Evolutionary conservation across 2,329 filamentous ascomycete species (phyloP).

Genomic region (Fusarium xylarioides): DNA sequence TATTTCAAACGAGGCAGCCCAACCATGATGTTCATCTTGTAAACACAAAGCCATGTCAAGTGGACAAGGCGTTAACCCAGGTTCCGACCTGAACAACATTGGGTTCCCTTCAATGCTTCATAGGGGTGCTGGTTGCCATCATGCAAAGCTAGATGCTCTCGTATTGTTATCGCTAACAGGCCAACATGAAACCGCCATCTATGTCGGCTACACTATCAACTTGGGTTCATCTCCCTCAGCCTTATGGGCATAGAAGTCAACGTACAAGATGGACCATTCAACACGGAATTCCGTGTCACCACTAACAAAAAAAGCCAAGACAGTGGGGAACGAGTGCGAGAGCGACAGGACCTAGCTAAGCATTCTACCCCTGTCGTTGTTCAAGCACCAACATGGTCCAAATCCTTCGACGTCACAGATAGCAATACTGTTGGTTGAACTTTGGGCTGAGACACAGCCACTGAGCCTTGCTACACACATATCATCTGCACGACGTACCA

Average conservation of each 20-base stretch:
- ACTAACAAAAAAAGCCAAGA: neutral
- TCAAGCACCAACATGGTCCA: neutral
- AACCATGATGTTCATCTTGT: neutral
- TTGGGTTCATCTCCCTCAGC: neutral
- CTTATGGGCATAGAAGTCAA: neutral
- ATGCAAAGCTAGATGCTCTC: neutral
- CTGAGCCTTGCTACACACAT: neutral
- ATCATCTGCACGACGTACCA: neutral
- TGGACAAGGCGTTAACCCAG: too few species aligned
- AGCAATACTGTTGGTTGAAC: neutral
- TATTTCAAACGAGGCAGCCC: neutral
- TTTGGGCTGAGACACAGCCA: slow-evolving; percentile 14
- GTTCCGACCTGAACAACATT: accelerated
- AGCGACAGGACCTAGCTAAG: neutral
- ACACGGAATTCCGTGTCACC: neutral
- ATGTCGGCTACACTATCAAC: neutral
- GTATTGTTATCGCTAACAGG: neutral
- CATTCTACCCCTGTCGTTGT: neutral
- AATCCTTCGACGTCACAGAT: slow-evolving; percentile 20
- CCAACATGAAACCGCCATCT: neutral
- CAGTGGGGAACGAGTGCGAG: neutral
- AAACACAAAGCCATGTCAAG: too few species aligned
- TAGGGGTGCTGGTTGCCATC: neutral
- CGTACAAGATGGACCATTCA: neutral
- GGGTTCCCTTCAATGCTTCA: too few species aligned